These are phyloP conservation scores for Cryptomeria japonica DNA, from an alignment of 75 land plant species.

Conservation along the genomic window DNA sequence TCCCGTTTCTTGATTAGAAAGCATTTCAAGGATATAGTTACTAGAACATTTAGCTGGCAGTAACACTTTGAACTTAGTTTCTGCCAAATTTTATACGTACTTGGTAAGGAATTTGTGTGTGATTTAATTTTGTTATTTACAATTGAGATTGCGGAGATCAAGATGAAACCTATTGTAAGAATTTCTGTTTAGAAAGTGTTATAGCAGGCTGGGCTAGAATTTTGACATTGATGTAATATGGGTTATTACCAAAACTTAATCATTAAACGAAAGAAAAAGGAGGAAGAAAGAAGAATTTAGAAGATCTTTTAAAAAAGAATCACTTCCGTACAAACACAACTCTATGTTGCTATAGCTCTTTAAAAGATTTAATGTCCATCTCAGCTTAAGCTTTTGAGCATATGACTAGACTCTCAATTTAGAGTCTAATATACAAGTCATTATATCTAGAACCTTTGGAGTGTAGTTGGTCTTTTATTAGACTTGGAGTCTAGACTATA, in stretches of 20 bases:
- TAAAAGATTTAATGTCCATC: neutral
- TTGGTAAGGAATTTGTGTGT: neutral
- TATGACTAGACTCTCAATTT: neutral
- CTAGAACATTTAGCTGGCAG: neutral
- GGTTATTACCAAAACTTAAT: neutral
- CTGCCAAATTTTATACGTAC: neutral
- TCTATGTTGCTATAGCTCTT: neutral
- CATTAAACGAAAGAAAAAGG: neutral
- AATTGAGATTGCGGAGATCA: neutral
- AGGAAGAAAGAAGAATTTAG: neutral
- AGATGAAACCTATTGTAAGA: neutral
- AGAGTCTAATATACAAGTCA: neutral
- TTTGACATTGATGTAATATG: neutral
- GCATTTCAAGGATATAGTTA: neutral
- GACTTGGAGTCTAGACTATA: too few species aligned
- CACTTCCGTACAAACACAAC: neutral
- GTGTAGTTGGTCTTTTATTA: neutral
- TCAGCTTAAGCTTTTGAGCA: neutral
- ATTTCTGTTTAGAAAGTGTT: neutral
- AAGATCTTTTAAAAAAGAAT: neutral
- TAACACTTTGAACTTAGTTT: neutral
- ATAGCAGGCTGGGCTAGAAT: neutral
- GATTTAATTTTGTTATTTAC: neutral
- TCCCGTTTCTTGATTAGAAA: neutral
- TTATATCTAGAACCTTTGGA: neutral